Conservation (phyloP, 768 basidiomycete genomes). For the Lactarius evosmus region DNA sequence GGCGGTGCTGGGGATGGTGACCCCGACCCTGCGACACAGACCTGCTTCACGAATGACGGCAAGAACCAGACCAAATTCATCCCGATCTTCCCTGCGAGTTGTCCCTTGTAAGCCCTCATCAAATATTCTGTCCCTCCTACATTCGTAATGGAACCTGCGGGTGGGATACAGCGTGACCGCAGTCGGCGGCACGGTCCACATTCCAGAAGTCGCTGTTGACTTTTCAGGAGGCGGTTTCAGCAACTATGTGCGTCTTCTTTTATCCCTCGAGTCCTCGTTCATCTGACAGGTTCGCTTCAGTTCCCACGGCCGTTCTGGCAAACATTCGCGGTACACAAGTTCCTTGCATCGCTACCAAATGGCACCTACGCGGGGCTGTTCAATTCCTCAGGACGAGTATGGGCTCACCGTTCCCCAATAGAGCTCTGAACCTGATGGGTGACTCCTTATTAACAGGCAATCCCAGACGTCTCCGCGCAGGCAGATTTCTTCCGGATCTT, state of each 20-base stretch:
- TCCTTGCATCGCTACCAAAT: slow-evolving; percentile 42
- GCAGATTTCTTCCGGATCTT: slow-evolving; percentile 44
- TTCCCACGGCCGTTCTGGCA: slow-evolving; percentile 57
- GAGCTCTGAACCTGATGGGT: background rate
- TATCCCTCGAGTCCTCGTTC: background rate
- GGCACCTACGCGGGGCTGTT: slow-evolving; percentile 53
- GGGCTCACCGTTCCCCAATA: slow-evolving; percentile 23
- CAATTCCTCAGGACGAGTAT: slow-evolving; percentile 53
- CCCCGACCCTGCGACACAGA: slow-evolving; percentile 49
- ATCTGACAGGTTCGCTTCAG: slow-evolving; percentile 31
- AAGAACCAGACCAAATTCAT: slow-evolving; percentile 51
- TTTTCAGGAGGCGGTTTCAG: slow-evolving; percentile 79
- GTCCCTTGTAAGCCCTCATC: slow-evolving; percentile 35
- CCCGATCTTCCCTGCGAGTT: slow-evolving; percentile 55
- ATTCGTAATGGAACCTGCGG: background rate
- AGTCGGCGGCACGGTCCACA: slow-evolving; percentile 58
- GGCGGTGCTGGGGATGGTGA: slow-evolving; percentile 66
- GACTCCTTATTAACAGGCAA: slow-evolving; percentile 38
- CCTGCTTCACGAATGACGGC: slow-evolving; percentile 59
- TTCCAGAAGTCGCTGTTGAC: slow-evolving; percentile 56
- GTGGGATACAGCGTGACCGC: slow-evolving; percentile 53
- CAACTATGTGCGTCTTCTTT: slow-evolving; percentile 47
- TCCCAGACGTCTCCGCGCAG: slow-evolving; percentile 62
- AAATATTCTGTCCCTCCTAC: background rate
- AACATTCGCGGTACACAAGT: slow-evolving; percentile 41